Conservation (phyloP, 345 rosid species). For the Eucalyptus sp. region DNA sequence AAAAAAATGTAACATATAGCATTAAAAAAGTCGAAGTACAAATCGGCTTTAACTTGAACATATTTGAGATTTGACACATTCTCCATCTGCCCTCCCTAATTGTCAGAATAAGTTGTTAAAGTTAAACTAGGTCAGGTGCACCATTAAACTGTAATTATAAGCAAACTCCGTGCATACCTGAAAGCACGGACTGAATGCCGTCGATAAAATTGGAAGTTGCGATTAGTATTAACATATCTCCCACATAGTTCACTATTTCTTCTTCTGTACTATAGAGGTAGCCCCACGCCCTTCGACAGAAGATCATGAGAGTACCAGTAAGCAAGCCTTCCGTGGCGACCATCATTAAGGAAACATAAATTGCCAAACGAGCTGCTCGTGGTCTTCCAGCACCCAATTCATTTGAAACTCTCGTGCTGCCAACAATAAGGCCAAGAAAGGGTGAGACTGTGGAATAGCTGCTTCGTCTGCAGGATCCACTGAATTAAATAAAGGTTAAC, state of each 20-base stretch:
- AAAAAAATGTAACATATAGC: background rate
- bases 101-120: background rate
- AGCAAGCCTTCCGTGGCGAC: conserved; percentile 10
- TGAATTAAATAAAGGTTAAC: background rate
- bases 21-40: background rate
- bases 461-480: background rate
- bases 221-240: conserved; percentile 16
- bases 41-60: background rate
- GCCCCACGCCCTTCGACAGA: conserved; percentile 11
- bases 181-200: conserved; percentile 16
- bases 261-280: conserved; percentile 17
- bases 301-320: conserved; percentile 8
- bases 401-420: conserved; percentile 40
- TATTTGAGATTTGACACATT: background rate
- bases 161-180: background rate
- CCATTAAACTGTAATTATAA: background rate
- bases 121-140: background rate
- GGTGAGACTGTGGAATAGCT: background rate
- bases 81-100: background rate
- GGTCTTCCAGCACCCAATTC: conserved; percentile 40
- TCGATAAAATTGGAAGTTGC: conserved; percentile 16
- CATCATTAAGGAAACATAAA: conserved; percentile 6
- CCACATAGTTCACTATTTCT: conserved; percentile 22
- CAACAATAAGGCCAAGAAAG: background rate
- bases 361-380: conserved; percentile 19